Percentiles rank a stretch among this genome's conserved stretches.
Conservation (phyloP, 257 asterid species). For the Knoxia roxburghii region DNA sequence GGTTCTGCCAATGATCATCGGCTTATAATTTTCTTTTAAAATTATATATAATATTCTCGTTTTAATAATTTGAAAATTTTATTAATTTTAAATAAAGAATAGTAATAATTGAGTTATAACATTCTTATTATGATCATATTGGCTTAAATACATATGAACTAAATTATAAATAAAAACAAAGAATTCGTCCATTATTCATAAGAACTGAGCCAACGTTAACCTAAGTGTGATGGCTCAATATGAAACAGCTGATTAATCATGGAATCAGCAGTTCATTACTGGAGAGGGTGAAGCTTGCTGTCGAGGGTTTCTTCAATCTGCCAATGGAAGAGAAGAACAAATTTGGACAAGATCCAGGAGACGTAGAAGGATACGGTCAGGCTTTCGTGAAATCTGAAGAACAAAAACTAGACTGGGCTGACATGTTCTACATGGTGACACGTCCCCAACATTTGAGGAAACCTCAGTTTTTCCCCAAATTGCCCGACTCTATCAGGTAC, state of each 20-base stretch:
- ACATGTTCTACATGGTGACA: conserved; percentile 14
- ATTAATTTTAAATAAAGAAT: no score
- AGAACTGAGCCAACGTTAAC: no score
- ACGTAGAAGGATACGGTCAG: conserved; percentile 10
- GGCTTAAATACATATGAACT: no score
- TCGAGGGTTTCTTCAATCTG: conserved; percentile 9
- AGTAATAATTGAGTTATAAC: no score
- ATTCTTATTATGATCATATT: no score
- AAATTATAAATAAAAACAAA: no score
- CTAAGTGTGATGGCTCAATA: no score
- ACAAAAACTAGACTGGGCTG: conserved; percentile 21
- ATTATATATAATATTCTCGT: no score
- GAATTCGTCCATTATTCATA: no score
- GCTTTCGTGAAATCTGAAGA: conserved; percentile 16
- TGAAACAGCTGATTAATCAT: conserved; percentile 15
- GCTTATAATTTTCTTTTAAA: no score
- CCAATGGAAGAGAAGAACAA: conserved; percentile 11
- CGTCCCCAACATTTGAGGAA: conserved; percentile 11
- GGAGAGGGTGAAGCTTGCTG: conserved; percentile 12
- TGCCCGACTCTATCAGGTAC: conserved; percentile 13
- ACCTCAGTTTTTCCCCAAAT: conserved; percentile 15
- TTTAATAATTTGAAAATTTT: no score
- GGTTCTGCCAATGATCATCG: no score
- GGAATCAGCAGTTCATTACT: conserved; percentile 11
- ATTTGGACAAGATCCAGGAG: conserved; percentile 14